Base-by-base conservation (phyloP, 768 basidiomycete genomes). In the Mycena rebaudengoi region DNA sequence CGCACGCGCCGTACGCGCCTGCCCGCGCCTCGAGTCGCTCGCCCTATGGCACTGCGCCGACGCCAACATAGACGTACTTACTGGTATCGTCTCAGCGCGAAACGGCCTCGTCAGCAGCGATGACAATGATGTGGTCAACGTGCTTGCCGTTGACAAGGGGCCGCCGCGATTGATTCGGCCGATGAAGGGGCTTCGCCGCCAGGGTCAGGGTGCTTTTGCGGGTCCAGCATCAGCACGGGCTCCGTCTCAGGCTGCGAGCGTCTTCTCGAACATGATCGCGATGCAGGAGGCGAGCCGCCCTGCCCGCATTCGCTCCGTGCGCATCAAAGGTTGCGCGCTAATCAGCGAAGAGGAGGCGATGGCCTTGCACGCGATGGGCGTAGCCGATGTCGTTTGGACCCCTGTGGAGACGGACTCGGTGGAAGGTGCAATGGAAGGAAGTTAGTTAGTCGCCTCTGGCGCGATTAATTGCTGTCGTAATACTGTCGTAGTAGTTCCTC, bases 31-130 rank as follows among this genome's bases (percentile, higher is more conserved):
- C 45, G 82, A 83, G 69, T 78, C 82, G n/a, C 73, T 87, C 32
- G 77, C 80, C 37, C 77, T 87, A 59, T 85, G 83, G 86, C 78
- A 78, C 46, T 87, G 85, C 69, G 64, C 73, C 51, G 83, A 85
- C 69, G 70, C 86, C 59, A 70, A 76, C 32, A 75, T 82, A 28
- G 64, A 50, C 33, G 71, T 72, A 39, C 69, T 85, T 56, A 74
- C 76, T 54, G 76, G 68, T 14, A 70, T 81, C 25, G 78, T 85
- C 52, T 66, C 71, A 23, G 73, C 78, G 43, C 75, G 83, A 70
- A 67, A 59, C 67, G 68, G 69, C 68, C 51, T 39, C 29, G 50
- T 30, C 40, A 35, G 46, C 8, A 39, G 43, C 26, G 64, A 43
- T 23, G 50, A 50, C 45, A 54, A 55, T 20, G 71, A 68, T 53